Conservation (phyloP, 140 eudicot species). For the Bidens hawaiensis region DNA sequence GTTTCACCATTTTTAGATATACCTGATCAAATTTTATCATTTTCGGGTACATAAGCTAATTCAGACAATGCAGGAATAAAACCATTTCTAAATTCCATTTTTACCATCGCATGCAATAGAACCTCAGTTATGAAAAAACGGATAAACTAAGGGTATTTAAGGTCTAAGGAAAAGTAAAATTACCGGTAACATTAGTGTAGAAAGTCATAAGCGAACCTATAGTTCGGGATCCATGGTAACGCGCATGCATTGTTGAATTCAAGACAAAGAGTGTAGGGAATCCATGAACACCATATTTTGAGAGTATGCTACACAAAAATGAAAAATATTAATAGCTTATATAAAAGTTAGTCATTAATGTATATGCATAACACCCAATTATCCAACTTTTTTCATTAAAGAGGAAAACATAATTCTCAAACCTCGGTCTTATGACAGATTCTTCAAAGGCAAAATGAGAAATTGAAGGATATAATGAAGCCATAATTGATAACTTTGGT, state of each 20-base stretch:
- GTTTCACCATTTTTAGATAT: too few species aligned
- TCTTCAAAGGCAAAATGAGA: constrained; percentile 91
- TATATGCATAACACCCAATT: not conserved
- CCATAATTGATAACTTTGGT: constrained; percentile 59
- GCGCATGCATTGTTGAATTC: constrained; percentile 82
- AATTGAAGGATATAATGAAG: constrained; percentile 71
- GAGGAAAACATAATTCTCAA: constrained; percentile 4
- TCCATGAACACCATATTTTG: constrained; percentile 88
- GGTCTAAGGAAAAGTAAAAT: not conserved
- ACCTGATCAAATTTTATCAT: too few species aligned
- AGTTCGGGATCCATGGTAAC: constrained; percentile 80
- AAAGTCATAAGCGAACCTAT: constrained; percentile 58
- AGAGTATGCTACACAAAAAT: constrained; percentile 57
- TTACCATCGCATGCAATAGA: not conserved
- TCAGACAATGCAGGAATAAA: too few species aligned
- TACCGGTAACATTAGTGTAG: constrained; percentile 73
- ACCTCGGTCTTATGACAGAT: constrained; percentile 83
- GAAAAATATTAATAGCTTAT: not conserved
- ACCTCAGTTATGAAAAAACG: not conserved
- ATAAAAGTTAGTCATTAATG: not conserved
- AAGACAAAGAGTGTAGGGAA: constrained; percentile 78
- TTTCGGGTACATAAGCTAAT: too few species aligned
- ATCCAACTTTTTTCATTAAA: not conserved
- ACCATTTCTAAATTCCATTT: too few species aligned
- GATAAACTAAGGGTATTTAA: not conserved